Conservation (phyloP, 2,329 filamentous ascomycete genomes). For the Pestalotiopsis sp. region DNA sequence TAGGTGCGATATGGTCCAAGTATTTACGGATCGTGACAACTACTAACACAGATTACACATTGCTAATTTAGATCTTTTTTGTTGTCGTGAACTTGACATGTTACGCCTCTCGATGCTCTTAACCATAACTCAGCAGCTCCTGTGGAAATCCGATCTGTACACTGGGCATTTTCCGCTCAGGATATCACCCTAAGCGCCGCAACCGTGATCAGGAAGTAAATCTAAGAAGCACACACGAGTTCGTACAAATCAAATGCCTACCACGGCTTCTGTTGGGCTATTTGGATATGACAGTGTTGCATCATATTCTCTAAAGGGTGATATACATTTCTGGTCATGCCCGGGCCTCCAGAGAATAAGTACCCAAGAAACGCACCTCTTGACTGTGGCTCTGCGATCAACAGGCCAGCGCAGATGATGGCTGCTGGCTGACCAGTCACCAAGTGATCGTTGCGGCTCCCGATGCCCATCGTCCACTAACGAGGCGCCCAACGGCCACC, state of each 20-base stretch:
- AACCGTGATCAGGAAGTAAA: not conserved
- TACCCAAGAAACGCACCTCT: not conserved
- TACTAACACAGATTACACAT: not conserved
- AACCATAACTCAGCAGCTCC: not conserved
- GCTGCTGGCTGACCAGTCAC: not conserved
- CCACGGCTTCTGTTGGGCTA: not conserved
- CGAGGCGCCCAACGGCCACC: not conserved
- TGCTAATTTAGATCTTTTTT: not conserved
- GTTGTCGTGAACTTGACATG: not conserved
- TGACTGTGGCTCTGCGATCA: slow-evolving; percentile 1
- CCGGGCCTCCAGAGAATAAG: not conserved
- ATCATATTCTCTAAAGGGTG: not conserved
- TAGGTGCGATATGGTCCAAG: not conserved
- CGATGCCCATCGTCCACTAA: not conserved
- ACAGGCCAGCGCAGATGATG: slow-evolving; percentile 2
- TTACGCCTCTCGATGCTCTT: not conserved
- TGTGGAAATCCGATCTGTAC: not conserved
- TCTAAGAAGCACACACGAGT: not conserved
- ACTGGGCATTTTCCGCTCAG: not conserved
- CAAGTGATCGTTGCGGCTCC: slow-evolving; percentile 4
- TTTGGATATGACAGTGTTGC: not conserved
- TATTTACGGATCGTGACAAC: not conserved
- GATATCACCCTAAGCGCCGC: not conserved
- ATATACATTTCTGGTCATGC: not conserved
- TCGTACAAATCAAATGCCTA: not conserved